phyloP scores from a whole-genome alignment of 2,329 filamentous ascomycete genomes.

The Trichoderma breve region DNA sequence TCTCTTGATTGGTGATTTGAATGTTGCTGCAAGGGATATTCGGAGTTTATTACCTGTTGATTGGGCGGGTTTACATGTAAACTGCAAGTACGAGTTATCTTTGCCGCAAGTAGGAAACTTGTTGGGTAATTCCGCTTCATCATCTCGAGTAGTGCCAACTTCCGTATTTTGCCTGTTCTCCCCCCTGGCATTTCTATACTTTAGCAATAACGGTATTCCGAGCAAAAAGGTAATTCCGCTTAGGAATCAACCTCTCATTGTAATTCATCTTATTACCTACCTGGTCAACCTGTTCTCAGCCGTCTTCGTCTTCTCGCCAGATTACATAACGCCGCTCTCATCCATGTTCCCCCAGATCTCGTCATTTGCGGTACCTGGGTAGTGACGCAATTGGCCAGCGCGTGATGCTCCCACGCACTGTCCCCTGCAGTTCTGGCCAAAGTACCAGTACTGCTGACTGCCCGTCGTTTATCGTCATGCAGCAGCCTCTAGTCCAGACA shows the following conservation, averaged over 20 bases:
- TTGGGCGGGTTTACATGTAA: neutral
- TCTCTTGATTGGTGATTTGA: conserved; percentile 3
- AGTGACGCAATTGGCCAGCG: conserved; percentile 20
- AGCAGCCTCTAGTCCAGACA: conserved; percentile 1
- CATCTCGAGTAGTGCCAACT: neutral
- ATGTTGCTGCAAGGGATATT: neutral
- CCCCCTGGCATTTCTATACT: neutral
- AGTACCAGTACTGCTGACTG: conserved; percentile 14
- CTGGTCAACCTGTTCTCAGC: neutral
- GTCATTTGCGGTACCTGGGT: neutral
- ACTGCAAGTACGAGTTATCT: neutral
- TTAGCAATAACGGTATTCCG: neutral
- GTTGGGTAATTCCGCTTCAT: neutral
- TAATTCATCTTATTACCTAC: neutral
- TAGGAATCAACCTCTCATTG: neutral
- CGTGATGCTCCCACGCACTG: conserved; percentile 19
- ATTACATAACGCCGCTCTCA: conserved; percentile 3
- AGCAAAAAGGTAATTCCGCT: neutral
- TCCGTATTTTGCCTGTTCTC: neutral
- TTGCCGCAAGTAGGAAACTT: neutral
- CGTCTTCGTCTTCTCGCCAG: neutral
- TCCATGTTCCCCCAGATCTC: neutral
- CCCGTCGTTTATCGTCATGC: conserved; percentile 16
- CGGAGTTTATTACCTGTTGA: neutral
- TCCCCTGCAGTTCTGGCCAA: neutral